Base-by-base conservation (phyloP, 805 yeast genomes). In the Candida piceae region DNA sequence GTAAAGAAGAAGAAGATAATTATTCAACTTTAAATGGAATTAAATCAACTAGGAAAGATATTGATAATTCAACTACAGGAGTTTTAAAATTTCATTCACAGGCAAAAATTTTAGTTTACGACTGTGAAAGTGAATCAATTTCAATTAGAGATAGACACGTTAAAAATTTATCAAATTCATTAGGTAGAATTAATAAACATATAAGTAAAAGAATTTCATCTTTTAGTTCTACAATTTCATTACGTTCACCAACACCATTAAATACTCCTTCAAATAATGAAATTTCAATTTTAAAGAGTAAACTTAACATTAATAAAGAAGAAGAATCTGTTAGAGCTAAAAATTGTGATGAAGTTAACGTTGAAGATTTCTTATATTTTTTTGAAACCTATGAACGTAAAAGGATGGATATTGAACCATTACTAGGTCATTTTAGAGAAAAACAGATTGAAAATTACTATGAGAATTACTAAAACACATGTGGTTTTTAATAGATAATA, bases 281-380 rank as follows among this genome's bases (percentile, higher is more conserved):
- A 3, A 60, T 50, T 41, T 60, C 74, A 5, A 67, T 67, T 15
- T 46, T 69, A 21, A 69, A 67, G 31, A 53, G 49, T 16, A 65
- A 45, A 35, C 38, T 46, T 11, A 68, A 69, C 35, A 34, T 35
- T 9, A 62, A 61, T 30, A 63, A 57, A 15, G 56, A 52, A 17
- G 52, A 52, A 17, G 74, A 69, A 42, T 50, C 52, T 1, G 33
- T 50, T 6, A 53, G 65, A 41, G 72, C 69, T 1, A 49, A 44
- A n/a, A 49, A 50, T 17, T 64, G 71, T 38, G 72, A 67, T 39
- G 53, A 44, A 13, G 65, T 67, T 9, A 62, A 53, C 10, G 50
- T 66, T 17, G 59, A 53, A 4, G 60, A 60, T 4, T 67, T 68
- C 39, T 31, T 68, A 28, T 45, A 52, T 11, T 55, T 54, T 28